Percentiles rank a stretch among this genome's conserved stretches.
These are phyloP conservation scores for Eleusine coracana DNA, from an alignment of 176 grass and related monocot species.

Conservation along the genomic window DNA sequence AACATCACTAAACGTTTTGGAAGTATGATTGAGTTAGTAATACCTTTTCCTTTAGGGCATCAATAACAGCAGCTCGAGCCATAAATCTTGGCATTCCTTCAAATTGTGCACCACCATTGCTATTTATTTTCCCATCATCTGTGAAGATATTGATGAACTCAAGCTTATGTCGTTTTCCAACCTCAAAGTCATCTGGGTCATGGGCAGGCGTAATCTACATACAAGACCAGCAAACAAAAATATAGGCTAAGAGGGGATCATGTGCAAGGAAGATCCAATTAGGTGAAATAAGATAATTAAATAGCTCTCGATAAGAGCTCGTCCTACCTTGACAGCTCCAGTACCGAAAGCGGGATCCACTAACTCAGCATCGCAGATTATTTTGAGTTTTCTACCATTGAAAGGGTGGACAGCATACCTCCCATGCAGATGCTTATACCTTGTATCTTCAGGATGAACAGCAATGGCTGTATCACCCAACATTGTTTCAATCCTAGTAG, in stretches of 20 bases:
- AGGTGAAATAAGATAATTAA: constrained; percentile 16
- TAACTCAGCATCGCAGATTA: constrained; percentile 79
- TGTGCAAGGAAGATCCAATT: constrained; percentile 1
- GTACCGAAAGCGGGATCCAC: constrained; percentile 85
- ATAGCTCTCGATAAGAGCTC: not conserved
- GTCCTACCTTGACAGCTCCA: constrained; percentile 84
- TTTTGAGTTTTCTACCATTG: constrained; percentile 69
- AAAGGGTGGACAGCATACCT: constrained; percentile 82
- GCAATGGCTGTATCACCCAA: constrained; percentile 86
- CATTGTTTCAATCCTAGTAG: constrained; percentile 94
- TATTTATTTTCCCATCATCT: constrained; percentile 86
- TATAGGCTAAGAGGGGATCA: not conserved
- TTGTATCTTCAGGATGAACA: constrained; percentile 78
- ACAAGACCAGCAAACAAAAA: constrained; percentile 24
- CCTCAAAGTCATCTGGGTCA: constrained; percentile 96
- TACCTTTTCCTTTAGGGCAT: constrained; percentile 76
- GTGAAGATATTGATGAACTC: constrained; percentile 90
- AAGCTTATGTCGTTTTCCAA: constrained; percentile 87
- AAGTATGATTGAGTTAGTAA: not conserved
- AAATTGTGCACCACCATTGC: constrained; percentile 72
- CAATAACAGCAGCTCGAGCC: constrained; percentile 68
- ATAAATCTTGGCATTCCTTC: constrained; percentile 83
- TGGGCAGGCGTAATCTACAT: constrained; percentile 89
- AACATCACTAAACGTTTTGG: not conserved
- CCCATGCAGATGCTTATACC: constrained; percentile 82